phyloP scores from a whole-genome alignment of 768 basidiomycete species.

The Mycena maculata region DNA sequence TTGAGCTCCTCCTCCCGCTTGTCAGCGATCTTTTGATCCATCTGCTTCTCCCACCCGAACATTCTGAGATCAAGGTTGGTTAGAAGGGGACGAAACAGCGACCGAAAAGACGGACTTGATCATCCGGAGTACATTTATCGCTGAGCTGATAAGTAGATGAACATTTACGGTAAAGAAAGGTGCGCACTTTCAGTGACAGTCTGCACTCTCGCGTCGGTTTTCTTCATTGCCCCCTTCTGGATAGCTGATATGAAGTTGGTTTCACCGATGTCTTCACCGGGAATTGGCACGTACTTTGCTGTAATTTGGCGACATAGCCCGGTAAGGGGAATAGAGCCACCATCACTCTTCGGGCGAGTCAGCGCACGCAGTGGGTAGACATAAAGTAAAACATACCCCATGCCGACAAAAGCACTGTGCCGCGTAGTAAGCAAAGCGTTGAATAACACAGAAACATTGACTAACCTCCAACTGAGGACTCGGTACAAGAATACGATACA shows the following conservation, averaged over 20 bases:
- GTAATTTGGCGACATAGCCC: constrained; percentile 61
- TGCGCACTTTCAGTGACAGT: constrained; percentile 68
- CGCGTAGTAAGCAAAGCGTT: background rate
- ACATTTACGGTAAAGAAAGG: constrained; percentile 33
- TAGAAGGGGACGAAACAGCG: too few relatives aligned
- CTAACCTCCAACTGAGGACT: constrained; percentile 62
- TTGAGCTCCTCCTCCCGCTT: constrained; percentile 72
- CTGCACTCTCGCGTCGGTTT: constrained; percentile 71
- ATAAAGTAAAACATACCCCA: background rate
- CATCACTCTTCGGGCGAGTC: constrained; percentile 5
- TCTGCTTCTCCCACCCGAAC: constrained; percentile 74
- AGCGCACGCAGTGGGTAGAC: background rate
- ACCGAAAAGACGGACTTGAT: constrained; percentile 55
- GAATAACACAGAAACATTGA: background rate
- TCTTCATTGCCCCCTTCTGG: constrained; percentile 49
- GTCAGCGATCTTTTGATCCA: constrained; percentile 62
- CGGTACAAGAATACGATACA: constrained; percentile 56
- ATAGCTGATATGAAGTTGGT: background rate
- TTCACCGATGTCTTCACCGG: background rate
- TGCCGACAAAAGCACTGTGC: background rate
- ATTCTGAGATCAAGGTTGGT: constrained; percentile 40
- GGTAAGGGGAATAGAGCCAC: constrained; percentile 62
- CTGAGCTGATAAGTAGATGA: constrained; percentile 41
- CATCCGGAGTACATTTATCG: constrained; percentile 70
- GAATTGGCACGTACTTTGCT: constrained; percentile 44